These are phyloP conservation scores for Gilbertella persicaria DNA, from an alignment of 371 early-diverging fungal species.

Conservation along the genomic window DNA sequence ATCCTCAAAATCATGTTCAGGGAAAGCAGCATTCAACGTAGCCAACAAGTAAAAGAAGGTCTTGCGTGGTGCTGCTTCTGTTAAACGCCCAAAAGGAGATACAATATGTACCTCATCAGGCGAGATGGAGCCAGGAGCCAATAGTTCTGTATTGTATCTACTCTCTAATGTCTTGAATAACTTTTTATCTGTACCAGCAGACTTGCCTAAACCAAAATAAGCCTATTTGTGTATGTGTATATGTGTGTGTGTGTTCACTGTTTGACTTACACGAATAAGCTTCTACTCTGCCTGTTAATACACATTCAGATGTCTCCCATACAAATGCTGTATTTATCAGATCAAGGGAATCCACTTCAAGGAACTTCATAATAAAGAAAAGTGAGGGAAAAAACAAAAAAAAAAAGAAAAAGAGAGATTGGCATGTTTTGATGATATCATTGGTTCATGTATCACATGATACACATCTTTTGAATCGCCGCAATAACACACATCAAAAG, in stretches of 20 bases:
- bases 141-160: conserved; percentile 65
- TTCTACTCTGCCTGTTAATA: conserved; percentile 78
- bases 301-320: conserved; percentile 67
- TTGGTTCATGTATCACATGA: conserved; percentile 13
- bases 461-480: too few species aligned
- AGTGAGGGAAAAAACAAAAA: neutral
- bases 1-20: conserved; percentile 94
- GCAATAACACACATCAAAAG: too few species aligned
- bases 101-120: conserved; percentile 56
- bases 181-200: conserved; percentile 88
- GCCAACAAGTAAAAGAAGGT: conserved; percentile 90
- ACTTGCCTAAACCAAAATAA: conserved; percentile 68
- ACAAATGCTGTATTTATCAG: conserved; percentile 56
- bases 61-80: conserved; percentile 75
- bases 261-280: conserved; percentile 82
- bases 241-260: neutral
- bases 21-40: conserved; percentile 91
- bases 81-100: conserved; percentile 86
- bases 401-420: neutral
- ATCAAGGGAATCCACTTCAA: conserved; percentile 55
- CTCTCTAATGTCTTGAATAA: conserved; percentile 79
- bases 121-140: conserved; percentile 53
- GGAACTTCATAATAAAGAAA: conserved; percentile 36
- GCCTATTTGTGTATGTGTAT: neutral
- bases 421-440: conserved; percentile 2